Percentiles rank a stretch among this genome's conserved stretches.
Evolutionary conservation across 805 yeast genomes (phyloP).

Genomic region (Wickerhamomyces hampshirensis): DNA sequence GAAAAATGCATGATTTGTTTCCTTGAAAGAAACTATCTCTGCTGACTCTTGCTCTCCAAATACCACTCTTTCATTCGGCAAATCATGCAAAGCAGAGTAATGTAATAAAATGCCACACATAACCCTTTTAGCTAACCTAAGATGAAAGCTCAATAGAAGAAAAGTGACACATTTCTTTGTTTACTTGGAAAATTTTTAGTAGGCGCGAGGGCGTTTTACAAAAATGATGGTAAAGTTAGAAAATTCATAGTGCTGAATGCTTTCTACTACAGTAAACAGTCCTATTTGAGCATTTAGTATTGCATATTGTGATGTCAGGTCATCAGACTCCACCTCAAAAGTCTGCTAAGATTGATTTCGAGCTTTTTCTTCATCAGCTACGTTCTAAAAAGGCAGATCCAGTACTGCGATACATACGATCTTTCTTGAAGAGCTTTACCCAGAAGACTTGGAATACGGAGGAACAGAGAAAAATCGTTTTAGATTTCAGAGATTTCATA

Average conservation of each 20-base stretch:
- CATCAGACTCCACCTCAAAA: slow-evolving; percentile 7
- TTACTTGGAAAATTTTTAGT: too few species aligned
- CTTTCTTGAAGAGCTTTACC: slow-evolving; percentile 72
- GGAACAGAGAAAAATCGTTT: slow-evolving; percentile 74
- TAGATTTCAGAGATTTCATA: slow-evolving; percentile 74
- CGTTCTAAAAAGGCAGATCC: slow-evolving; percentile 81
- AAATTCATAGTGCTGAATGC: too few species aligned
- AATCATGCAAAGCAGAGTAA: slow-evolving; percentile 9
- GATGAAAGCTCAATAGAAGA: too few species aligned
- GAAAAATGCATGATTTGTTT: neutral
- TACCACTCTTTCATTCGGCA: neutral
- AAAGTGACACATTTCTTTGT: neutral
- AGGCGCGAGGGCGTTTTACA: too few species aligned
- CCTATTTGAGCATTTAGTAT: too few species aligned
- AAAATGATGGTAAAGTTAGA: too few species aligned
- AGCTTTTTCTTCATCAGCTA: slow-evolving; percentile 65
- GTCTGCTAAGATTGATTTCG: slow-evolving; percentile 64
- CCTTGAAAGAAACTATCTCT: neutral
- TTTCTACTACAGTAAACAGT: too few species aligned
- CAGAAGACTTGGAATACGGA: slow-evolving; percentile 59
- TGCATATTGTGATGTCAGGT: neutral
- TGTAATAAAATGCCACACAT: slow-evolving; percentile 59
- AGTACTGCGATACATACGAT: slow-evolving; percentile 75
- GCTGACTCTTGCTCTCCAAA: neutral
- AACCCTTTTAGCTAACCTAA: too few species aligned